phyloP scores from a whole-genome alignment of 352 stramenopile genomes.

The Globisporangium apiculatum region DNA sequence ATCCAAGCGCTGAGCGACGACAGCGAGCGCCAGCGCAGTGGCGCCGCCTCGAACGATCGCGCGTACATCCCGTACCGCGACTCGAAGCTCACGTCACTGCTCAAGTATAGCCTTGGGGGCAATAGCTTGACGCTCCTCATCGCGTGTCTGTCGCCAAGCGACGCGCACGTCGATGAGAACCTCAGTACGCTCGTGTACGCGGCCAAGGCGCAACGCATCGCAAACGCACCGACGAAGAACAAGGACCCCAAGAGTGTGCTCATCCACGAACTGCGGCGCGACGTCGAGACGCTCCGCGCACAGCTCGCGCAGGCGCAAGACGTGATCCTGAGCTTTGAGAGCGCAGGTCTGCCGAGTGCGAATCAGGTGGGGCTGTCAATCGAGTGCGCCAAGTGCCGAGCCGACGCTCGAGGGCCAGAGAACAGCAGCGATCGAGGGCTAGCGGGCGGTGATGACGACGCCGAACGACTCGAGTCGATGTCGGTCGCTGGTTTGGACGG shows the following conservation, averaged over 20 bases:
- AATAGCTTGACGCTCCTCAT: conserved; percentile 68
- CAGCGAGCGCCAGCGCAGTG: not conserved
- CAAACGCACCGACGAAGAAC: conserved; percentile 45
- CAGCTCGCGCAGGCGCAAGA: conserved; percentile 33
- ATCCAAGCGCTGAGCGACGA: conserved; percentile 49
- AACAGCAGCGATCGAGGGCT: no score
- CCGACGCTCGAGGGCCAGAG: no score
- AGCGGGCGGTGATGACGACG: no score
- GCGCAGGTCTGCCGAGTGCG: not conserved
- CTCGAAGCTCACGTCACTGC: conserved; percentile 54
- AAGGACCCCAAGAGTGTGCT: conserved; percentile 38
- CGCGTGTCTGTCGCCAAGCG: conserved; percentile 49
- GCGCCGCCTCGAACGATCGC: not conserved
- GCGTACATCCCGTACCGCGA: conserved; percentile 53
- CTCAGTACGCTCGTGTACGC: conserved; percentile 64
- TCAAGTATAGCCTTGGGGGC: conserved; percentile 54
- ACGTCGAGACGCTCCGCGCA: conserved; percentile 21
- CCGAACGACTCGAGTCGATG: no score
- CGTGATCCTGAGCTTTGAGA: conserved; percentile 32
- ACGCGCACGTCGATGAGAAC: conserved; percentile 48
- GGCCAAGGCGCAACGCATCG: conserved; percentile 41
- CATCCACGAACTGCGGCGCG: conserved; percentile 35
- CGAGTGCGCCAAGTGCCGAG: no score
- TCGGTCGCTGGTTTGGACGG: no score
- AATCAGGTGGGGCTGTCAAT: no score